Percentiles rank a stretch among this genome's conserved stretches.
Conservation (phyloP, 257 asterid species). For the Petunia axillaris region DNA sequence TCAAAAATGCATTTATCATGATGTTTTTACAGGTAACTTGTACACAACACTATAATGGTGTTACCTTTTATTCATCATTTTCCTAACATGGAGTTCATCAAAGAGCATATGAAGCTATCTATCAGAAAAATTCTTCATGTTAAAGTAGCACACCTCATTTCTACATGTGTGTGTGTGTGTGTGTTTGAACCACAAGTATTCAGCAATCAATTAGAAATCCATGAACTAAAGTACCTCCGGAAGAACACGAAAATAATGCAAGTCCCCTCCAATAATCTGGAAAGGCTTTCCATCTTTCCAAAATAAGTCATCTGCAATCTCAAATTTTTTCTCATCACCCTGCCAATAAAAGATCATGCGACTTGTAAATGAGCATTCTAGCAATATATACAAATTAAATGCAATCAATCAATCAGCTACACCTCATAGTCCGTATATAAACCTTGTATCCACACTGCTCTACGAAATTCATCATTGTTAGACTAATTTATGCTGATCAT, state of each 20-base stretch:
- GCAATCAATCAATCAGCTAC: slow-evolving; percentile 14
- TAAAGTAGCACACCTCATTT: neutral
- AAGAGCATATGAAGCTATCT: neutral
- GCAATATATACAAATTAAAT: neutral
- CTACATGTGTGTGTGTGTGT: neutral
- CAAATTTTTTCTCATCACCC: slow-evolving; percentile 58
- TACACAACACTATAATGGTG: neutral
- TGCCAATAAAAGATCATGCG: slow-evolving; percentile 29
- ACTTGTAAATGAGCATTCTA: neutral
- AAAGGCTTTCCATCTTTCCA: slow-evolving; percentile 88
- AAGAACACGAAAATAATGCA: slow-evolving; percentile 88
- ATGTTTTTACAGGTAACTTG: neutral
- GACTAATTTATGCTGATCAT: neutral
- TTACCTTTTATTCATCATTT: neutral
- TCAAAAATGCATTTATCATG: neutral
- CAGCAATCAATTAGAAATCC: neutral
- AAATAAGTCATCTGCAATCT: slow-evolving; percentile 77
- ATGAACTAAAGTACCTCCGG: slow-evolving; percentile 60
- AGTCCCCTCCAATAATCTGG: slow-evolving; percentile 90
- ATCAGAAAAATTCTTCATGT: neutral
- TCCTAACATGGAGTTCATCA: neutral
- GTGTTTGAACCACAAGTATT: neutral
- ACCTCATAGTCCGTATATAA: neutral
- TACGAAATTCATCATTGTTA: neutral
- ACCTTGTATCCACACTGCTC: neutral